phyloP scores from a whole-genome alignment of 2,329 filamentous ascomycete genomes.

The Nothopassalora personata region DNA sequence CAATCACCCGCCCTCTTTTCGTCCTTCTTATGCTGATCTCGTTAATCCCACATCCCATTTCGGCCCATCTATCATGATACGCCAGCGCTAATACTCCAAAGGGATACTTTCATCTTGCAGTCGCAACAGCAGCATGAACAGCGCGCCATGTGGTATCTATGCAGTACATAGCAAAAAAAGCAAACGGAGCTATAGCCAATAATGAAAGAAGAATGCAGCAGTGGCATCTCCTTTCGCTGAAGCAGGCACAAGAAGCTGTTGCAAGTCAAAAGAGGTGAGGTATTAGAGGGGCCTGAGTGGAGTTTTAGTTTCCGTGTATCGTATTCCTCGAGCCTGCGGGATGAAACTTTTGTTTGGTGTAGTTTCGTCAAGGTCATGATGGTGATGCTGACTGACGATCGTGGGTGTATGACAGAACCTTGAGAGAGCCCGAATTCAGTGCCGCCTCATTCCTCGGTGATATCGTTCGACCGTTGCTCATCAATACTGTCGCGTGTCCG shows the following conservation, averaged over 20 bases:
- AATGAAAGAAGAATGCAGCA: background rate
- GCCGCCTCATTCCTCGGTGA: slow-evolving; percentile 19
- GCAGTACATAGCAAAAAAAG: background rate
- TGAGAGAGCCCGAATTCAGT: background rate
- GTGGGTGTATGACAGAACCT: background rate
- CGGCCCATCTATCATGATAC: background rate
- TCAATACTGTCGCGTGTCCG: slow-evolving; percentile 29
- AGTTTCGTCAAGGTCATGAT: background rate
- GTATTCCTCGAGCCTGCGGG: background rate
- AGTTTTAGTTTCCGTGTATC: background rate
- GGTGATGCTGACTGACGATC: background rate
- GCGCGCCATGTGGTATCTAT: background rate
- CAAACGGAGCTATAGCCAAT: background rate
- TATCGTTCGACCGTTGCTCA: slow-evolving; percentile 19
- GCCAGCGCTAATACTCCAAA: background rate
- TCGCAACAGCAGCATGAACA: background rate
- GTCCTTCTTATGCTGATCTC: background rate
- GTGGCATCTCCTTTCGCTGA: background rate
- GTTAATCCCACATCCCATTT: background rate
- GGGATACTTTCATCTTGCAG: background rate
- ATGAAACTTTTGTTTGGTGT: background rate
- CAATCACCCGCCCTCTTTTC: background rate
- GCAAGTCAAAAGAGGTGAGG: background rate
- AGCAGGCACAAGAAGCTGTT: background rate
- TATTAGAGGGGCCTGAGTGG: background rate